Base-by-base conservation (phyloP, 2,329 filamentous ascomycete species). In the Nakataea oryzae region DNA sequence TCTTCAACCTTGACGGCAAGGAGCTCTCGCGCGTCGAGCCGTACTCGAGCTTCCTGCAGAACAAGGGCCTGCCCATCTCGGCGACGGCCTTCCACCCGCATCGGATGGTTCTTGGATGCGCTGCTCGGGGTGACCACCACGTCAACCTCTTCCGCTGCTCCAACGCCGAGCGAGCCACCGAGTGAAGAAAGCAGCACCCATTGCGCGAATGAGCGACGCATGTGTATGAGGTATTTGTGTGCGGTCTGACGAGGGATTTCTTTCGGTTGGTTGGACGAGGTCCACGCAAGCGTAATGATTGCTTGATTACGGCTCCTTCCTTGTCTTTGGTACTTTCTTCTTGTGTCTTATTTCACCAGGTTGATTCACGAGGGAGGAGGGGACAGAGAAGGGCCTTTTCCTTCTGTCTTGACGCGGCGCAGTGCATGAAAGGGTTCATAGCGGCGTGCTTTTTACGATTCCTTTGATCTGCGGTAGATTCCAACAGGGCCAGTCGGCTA, bases 81-180 rank as follows among this genome's bases (percentile, higher is more conserved):
- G 85, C 90, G 47, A 96, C 93, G 11, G 89, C 93, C 0, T 99
- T 97, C 79, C 95, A 99, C 75, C 95, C 95, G 1, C 95, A 99
- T 74, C 86, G 89, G 61, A 93, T 96, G 76, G 87, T 97, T 74
- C 82, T 99, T 65, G 93, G 91, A 47, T 95, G 90, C 69, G 90
- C 93, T 1, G 90, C 92, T 4, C 82, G 91, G 56, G 90, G 92
- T 62, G 93, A 97, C 71, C 86, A 93, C 64, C 90, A 97, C 72
- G 87, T 99, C 70, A 97, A 96, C 72, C 80, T 97, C 30, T 96
- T 93, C 70, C 86, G 85, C 34, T 92, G 89, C 74, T 82, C 85
- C 64, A 80, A 81, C 61, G 75, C 41, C 34, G 41, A 50, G 2
- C 41, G 41, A n/a, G 41, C 9, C 21, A 50, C 41, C 17, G 41